Conservation (phyloP, 768 basidiomycete species). For the Podaxis rugospora region DNA sequence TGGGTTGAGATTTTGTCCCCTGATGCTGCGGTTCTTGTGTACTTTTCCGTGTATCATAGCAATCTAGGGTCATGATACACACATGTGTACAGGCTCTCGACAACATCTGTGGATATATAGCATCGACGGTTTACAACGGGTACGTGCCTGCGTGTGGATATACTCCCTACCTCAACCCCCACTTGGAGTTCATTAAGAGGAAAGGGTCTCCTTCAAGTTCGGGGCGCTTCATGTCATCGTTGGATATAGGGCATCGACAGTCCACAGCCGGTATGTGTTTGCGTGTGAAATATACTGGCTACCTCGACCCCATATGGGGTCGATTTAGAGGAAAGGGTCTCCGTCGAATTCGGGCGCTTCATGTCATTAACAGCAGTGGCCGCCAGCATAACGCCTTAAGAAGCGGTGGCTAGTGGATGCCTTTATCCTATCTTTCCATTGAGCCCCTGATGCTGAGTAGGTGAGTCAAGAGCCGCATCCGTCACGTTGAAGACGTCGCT, state of each 20-base stretch:
- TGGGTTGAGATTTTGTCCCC: conserved; percentile 36
- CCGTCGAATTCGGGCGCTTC: too few relatives aligned
- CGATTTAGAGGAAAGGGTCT: too few relatives aligned
- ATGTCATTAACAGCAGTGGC: background rate
- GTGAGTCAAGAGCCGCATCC: background rate
- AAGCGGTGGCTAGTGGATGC: background rate
- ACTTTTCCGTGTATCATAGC: too few relatives aligned
- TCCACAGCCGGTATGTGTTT: too few relatives aligned
- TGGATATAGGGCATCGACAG: background rate
- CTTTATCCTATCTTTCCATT: background rate
- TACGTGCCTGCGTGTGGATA: background rate
- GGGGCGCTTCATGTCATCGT: background rate
- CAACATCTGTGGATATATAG: background rate
- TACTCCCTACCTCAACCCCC: background rate
- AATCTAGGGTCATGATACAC: too few relatives aligned
- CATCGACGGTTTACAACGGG: background rate
- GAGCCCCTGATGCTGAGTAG: background rate
- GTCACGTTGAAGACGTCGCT: background rate
- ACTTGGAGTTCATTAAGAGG: background rate
- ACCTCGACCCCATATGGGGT: too few relatives aligned
- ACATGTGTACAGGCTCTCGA: too few relatives aligned
- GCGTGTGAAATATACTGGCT: too few relatives aligned
- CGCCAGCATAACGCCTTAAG: background rate
- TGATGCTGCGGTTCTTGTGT: too few relatives aligned
- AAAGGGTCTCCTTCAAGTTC: background rate